Evolutionary conservation across 345 rosid species (phyloP), one percentile per base, ranked within the genome.

Genomic region (Nephelium lappaceum): DNA sequence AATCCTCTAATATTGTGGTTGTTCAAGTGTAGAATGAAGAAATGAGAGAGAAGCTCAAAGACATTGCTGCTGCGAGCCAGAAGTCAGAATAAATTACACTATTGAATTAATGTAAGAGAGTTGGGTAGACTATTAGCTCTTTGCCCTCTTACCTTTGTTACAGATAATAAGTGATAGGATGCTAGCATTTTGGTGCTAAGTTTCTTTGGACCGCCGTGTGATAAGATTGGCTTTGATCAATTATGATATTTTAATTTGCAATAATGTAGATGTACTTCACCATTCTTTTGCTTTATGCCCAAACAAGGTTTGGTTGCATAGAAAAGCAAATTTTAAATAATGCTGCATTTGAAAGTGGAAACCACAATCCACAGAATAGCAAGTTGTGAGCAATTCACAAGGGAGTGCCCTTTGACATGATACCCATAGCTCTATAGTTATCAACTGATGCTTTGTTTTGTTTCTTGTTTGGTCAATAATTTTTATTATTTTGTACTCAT

Each of bases 11-110:
- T 41, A 53, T 60, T 39, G 23, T 41, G 39, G 42, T 60, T 27
- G 49, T 42, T 73, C 24, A 71, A 78, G 77, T 73, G 49, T 80
- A 96, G 99, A 87, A 47, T 47, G 99, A 98, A 18, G 97, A 94
- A 81, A 85, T 96, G 79, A 93, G 93, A 87, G 91, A 89, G 63
- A 96, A 88, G 87, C 91, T 96, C 73, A 83, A 91, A 82, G 94
- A 81, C 31, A 38, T 91, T 25, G 67, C 83, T 0, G 81, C 81
- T 70, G 80, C 79, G 70, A 75, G 65, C 80, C 72, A 80, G 25
- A 85, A 85, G 80, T 71, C 79, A 15, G 83, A 80, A 24, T 87
- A 74, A 81, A 38, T 49, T 66, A 25, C 24, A 1, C 2, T 9
- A 12, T 49, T 12, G 62, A 75, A n/a, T n/a, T n/a, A n/a, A 11